Conservation (phyloP, 371 early-diverging fungal genomes). For the Mucor lusitanicus region DNA sequence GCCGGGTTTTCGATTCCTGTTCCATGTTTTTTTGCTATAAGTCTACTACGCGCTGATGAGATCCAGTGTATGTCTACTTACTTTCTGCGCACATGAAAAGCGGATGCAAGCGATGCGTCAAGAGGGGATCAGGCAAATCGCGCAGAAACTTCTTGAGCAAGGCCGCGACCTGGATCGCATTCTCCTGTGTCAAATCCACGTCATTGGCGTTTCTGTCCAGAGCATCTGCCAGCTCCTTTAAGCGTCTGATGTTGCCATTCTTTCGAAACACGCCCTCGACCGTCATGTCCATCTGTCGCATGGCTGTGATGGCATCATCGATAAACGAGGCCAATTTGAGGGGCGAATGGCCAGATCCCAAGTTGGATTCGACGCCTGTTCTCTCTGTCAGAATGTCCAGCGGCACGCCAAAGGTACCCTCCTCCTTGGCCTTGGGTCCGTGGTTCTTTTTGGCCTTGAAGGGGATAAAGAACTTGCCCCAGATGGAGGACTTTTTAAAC, state of each 20-base stretch:
- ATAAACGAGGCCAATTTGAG: slow-evolving; percentile 84
- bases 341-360: slow-evolving; percentile 77
- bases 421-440: slow-evolving; percentile 44
- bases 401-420: slow-evolving; percentile 61
- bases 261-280: slow-evolving; percentile 96
- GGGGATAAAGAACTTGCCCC: slow-evolving; percentile 72
- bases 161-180: slow-evolving; percentile 92
- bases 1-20: slow-evolving; percentile 52
- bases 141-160: slow-evolving; percentile 93
- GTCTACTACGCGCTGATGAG: too few relatives aligned
- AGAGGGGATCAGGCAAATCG: slow-evolving; percentile 94
- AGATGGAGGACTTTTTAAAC: slow-evolving; percentile 70
- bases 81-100: slow-evolving; percentile 80
- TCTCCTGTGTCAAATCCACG: slow-evolving; percentile 74
- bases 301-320: slow-evolving; percentile 78
- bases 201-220: slow-evolving; percentile 77
- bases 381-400: slow-evolving; percentile 50
- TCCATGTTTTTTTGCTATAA: too few relatives aligned
- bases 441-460: slow-evolving; percentile 53
- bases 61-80: slow-evolving; percentile 12
- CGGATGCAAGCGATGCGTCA: slow-evolving; percentile 85
- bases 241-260: slow-evolving; percentile 91
- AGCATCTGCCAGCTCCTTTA: slow-evolving; percentile 80
- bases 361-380: slow-evolving; percentile 81
- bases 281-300: slow-evolving; percentile 84